Base-by-base conservation (phyloP, 2,329 filamentous ascomycete genomes). In the Penicillium freii region DNA sequence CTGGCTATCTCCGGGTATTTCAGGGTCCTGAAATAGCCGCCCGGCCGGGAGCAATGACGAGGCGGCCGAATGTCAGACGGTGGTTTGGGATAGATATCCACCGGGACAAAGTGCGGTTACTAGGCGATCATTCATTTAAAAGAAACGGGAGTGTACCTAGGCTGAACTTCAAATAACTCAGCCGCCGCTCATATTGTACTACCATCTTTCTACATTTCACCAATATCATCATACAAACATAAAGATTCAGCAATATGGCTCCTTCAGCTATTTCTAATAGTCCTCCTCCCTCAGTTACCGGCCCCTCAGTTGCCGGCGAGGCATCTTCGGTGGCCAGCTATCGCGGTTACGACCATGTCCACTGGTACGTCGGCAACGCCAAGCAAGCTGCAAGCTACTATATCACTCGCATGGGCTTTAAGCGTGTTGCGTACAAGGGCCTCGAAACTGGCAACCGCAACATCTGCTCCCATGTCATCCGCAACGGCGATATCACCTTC, bases 341-440 rank as follows among this genome's bases (percentile, higher is more conserved):
- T 79, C 84, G 85, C 60, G 92, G 91, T 71, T 97, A 96, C 74
- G 91, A 96, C 77, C 90, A 96, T 76, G 85, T 96, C 56, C 92
- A 91, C 66, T 97, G 92, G 92, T 96, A 91, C 80, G 93, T 97
- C 31, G 92, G 92, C 72, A 97, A 97, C 73, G 92, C 93, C 67
- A 97, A 97, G 78, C 92, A 97, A 80, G 91, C 92, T 3, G 92
- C 92, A 39, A 84, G 88, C 15, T 97, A 91, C 79, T 97, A 96
- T 78, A 87, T 88, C 65, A 87, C 85, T 11, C 89, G 92, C 64
- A 92, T 97, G 80, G 92, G 91, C 55, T 96, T 97, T 80, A 81
- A 84, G 69, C 85, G 84, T 21, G 77, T 96, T 56, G 93, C 93
- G 61, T 96, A 96, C 76, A 84, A 84, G 40, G 93, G 92, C 5